Percentiles rank a stretch among this genome's conserved stretches.
These are phyloP conservation scores for Trametes cingulata DNA, from an alignment of 768 basidiomycete genomes.

Conservation along the genomic window DNA sequence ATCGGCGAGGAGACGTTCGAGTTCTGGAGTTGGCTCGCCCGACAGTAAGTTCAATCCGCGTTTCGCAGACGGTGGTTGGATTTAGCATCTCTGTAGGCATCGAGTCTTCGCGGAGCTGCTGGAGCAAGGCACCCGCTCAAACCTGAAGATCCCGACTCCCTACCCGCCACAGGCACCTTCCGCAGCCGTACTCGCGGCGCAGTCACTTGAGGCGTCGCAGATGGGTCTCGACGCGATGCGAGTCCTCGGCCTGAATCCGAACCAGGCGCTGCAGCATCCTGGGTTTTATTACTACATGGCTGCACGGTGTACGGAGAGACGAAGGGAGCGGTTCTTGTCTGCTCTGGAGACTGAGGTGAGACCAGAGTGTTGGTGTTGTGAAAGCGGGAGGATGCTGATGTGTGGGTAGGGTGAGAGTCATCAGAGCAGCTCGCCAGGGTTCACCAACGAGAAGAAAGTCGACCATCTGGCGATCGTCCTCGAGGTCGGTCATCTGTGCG, in stretches of 20 bases:
- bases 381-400: background rate
- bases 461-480: constrained; percentile 82
- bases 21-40: constrained; percentile 95
- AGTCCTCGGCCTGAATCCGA: constrained; percentile 73
- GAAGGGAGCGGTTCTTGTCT: constrained; percentile 66
- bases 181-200: constrained; percentile 29
- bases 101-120: constrained; percentile 89
- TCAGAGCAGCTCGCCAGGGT: constrained; percentile 58
- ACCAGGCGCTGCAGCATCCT: constrained; percentile 83
- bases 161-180: constrained; percentile 40
- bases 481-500: constrained; percentile 54
- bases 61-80: background rate
- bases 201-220: constrained; percentile 31
- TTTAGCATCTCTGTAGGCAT: constrained; percentile 36
- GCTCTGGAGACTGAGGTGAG: constrained; percentile 58
- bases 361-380: background rate
- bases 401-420: background rate
- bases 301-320: constrained; percentile 78
- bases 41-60: constrained; percentile 65
- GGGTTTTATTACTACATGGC: constrained; percentile 93
- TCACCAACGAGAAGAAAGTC: constrained; percentile 88
- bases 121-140: constrained; percentile 72
- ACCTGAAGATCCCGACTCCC: constrained; percentile 62
- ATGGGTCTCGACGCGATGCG: constrained; percentile 62
- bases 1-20: constrained; percentile 97